Percentiles rank a stretch among this genome's conserved stretches.
These are phyloP conservation scores for Penicillium hordei DNA, from an alignment of 2,329 filamentous ascomycete species.

Conservation along the genomic window DNA sequence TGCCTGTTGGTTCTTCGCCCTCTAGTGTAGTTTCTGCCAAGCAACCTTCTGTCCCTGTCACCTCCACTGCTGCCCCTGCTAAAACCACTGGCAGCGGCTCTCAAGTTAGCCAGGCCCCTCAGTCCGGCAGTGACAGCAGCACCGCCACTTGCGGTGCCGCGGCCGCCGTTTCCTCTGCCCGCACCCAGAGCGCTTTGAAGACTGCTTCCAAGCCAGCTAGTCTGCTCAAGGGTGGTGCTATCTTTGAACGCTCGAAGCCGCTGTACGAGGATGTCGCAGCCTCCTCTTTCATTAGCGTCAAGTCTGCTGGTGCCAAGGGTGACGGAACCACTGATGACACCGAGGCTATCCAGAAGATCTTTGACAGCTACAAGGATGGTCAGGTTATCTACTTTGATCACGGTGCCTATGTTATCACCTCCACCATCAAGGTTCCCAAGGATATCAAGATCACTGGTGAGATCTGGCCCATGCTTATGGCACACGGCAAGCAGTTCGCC, in stretches of 20 bases:
- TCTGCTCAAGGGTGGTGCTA: conserved; percentile 65
- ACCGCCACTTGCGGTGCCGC: conserved; percentile 24
- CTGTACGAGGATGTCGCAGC: conserved; percentile 72
- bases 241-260: conserved; percentile 85
- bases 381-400: conserved; percentile 66
- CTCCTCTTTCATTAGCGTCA: conserved; percentile 78
- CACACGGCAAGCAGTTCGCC: conserved; percentile 70
- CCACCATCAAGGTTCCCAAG: conserved; percentile 63
- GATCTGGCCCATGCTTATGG: conserved; percentile 88
- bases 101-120: conserved; percentile 4
- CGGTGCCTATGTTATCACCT: conserved; percentile 61
- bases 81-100: conserved; percentile 11
- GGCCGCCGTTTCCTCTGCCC: conserved; percentile 37
- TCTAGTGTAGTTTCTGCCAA: background rate
- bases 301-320: conserved; percentile 77
- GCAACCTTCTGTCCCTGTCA: conserved; percentile 6
- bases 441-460: conserved; percentile 87
- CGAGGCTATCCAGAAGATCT: conserved; percentile 72
- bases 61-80: conserved; percentile 12
- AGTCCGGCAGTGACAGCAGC: conserved; percentile 16
- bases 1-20: background rate
- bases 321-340: conserved; percentile 89
- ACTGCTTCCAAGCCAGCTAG: conserved; percentile 62
- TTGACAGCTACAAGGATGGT: conserved; percentile 64
- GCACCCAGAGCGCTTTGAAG: conserved; percentile 61